Base-by-base conservation (phyloP, 2,329 filamentous ascomycete species). In the Pseudonectria foliicola region DNA sequence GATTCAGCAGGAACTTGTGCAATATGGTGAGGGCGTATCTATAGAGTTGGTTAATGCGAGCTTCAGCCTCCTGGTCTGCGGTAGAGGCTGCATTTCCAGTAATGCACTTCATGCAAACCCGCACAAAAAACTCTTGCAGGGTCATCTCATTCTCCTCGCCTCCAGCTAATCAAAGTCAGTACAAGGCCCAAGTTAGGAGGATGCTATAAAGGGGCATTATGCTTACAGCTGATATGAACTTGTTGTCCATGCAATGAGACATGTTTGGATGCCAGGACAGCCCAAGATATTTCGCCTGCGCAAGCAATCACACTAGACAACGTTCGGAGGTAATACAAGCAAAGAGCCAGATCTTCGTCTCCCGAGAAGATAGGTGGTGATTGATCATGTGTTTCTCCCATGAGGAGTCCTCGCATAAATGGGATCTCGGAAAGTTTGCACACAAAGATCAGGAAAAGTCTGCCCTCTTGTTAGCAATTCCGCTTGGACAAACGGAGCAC, bases 301-400 rank as follows among this genome's bases (percentile, higher is more conserved):
- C 77, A 80, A 16, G 74, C 70, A 12, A 95, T 63, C 16, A 93
- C 71, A 45, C 86, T 83, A 5, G 79, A 79, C 2, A 95, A 58
- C 3, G 83, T 82, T 33, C 77, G 76, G 13, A 95, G 62, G 50
- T 90, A 82, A 56, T 95, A 93, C 3, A 85, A 64, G 41, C 80
- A 86, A 37, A 88, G 72, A 42, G 84, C 82, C 7, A 88, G 68
- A 45, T 93, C 84, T 43, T 87, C 78, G 6, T 77, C 70, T 29
- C 69, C 64, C 3, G 61, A 63, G 39, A 75, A 59, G 0, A 38
- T 29, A 4, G 42, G 26, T 3, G 42, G 21, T n/a, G 35, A 21
- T 24, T 50, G 33, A 3, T 49, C 40, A 23, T 30, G n/a, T 31
- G 41, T 38, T 24, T 49, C 40, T 13, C 35, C 44, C 13, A 49